A percentile compares a stretch with the other conserved stretches of the same genome.
Conservation (phyloP, 345 rosid genomes). For the Trapa bicornis region DNA sequence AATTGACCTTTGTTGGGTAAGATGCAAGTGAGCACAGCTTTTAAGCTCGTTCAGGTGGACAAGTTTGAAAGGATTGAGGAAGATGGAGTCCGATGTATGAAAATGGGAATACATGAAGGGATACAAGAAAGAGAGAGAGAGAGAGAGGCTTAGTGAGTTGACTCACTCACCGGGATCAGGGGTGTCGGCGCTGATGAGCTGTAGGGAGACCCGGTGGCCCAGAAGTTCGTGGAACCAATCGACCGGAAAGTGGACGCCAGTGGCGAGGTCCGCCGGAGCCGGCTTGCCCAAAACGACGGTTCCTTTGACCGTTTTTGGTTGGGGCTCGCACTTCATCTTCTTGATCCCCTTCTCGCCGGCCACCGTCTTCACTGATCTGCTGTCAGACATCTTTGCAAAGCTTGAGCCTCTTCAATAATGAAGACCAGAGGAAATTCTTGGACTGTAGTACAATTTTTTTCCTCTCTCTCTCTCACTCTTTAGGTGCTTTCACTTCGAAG, state of each 20-base stretch:
- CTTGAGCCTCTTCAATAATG: neutral
- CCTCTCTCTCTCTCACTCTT: too few species aligned
- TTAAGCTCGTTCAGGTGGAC: neutral
- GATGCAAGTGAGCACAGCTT: neutral
- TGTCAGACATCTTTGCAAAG: neutral
- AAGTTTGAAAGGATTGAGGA: neutral
- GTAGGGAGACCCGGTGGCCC: slow-evolving; percentile 10
- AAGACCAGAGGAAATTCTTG: neutral
- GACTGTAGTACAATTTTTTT: neutral
- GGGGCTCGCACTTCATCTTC: slow-evolving; percentile 14
- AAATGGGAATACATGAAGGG: neutral
- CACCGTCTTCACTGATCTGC: neutral
- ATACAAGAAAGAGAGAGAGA: neutral
- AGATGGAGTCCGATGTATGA: neutral
- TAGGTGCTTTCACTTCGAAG: too few species aligned
- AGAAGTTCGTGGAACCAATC: slow-evolving; percentile 8
- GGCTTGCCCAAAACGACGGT: slow-evolving; percentile 12
- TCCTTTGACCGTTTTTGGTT: slow-evolving; percentile 1
- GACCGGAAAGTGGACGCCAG: slow-evolving; percentile 2
- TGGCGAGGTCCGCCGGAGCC: slow-evolving; percentile 4
- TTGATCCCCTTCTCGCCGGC: slow-evolving; percentile 11
- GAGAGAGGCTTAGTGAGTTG: neutral
- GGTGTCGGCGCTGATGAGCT: slow-evolving; percentile 11
- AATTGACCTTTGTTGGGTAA: neutral
- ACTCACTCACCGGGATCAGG: slow-evolving; percentile 11